phyloP scores from a whole-genome alignment of 306 rosid species.

The Rosa rugosa region DNA sequence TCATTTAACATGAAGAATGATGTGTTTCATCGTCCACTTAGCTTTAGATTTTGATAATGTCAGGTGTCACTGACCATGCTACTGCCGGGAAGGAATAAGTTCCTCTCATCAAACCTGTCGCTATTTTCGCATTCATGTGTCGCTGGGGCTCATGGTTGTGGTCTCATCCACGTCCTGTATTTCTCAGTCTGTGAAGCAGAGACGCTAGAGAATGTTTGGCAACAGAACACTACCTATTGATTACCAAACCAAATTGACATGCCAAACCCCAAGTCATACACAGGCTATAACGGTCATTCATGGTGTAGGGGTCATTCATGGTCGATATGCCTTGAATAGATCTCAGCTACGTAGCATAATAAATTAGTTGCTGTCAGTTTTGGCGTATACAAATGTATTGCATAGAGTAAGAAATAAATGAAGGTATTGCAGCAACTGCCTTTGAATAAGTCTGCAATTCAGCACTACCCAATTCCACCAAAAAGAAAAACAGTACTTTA shows the following conservation, averaged over 20 bases:
- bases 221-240: background rate
- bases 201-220: background rate
- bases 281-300: background rate
- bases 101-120: constrained; percentile 14
- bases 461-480: too few relatives aligned
- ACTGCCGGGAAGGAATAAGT: background rate
- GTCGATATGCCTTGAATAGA: background rate
- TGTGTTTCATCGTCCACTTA: constrained; percentile 8
- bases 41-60: background rate
- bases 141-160: constrained; percentile 2
- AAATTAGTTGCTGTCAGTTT: background rate
- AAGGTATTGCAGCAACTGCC: background rate
- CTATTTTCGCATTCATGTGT: background rate
- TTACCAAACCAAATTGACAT: background rate
- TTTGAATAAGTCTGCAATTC: background rate
- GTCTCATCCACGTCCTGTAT: constrained; percentile 16
- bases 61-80: background rate
- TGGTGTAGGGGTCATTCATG: background rate
- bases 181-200: background rate
- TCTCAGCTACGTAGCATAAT: background rate
- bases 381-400: background rate
- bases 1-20: background rate
- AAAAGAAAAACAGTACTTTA: background rate
- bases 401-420: background rate
- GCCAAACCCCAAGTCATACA: background rate